Base-by-base conservation (phyloP, 257 asterid species). In the Echium plantagineum region DNA sequence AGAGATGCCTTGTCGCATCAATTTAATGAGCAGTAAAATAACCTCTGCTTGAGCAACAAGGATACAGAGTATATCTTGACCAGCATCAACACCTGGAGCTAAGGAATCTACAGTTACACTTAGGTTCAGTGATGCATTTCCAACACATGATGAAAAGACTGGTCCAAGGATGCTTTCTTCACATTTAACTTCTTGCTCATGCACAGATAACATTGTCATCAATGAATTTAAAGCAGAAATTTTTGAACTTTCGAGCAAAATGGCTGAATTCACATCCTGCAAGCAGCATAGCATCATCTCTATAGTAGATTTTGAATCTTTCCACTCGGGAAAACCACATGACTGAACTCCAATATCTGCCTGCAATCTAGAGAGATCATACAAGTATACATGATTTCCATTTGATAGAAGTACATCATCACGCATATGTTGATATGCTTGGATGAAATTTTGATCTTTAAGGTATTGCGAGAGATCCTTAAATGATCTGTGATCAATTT, bases 401-500 rank as follows among this genome's bases (percentile, higher is more conserved):
- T 80, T 72, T 49, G 79, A 61, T 20, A 75, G 70, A 75, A 79
- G 48, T 60, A 78, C 82, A 56, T 81, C 81, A 60, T 71, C 72
- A 52, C 68, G 76, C 71, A 76, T 69, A 57, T 64, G 57, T 49
- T 65, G 79, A 79, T 93, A 93, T 22, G 79, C 65, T 63, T 79
- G 81, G 73, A 89, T 71, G 65, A 89, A 80, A n/a, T 71, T 73
- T 22, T 91, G 74, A 57, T 81, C 84, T 62, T 78, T 67, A 68
- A 93, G 74, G 79, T 71, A 89, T 73, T 82, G 95, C 65, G 80
- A 61, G 70, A 93, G 74, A 79, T 89, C 97, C 75, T 86, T 93
- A 71, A 85, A 86, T 54, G 75, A 84, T 70, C 75, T 76, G 68
- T 80, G 88, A 66, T 84, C 88, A 61, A 89, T 86, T 46, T 66